phyloP scores from a whole-genome alignment of 2,329 filamentous ascomycete genomes.

The Verticillium longisporum region DNA sequence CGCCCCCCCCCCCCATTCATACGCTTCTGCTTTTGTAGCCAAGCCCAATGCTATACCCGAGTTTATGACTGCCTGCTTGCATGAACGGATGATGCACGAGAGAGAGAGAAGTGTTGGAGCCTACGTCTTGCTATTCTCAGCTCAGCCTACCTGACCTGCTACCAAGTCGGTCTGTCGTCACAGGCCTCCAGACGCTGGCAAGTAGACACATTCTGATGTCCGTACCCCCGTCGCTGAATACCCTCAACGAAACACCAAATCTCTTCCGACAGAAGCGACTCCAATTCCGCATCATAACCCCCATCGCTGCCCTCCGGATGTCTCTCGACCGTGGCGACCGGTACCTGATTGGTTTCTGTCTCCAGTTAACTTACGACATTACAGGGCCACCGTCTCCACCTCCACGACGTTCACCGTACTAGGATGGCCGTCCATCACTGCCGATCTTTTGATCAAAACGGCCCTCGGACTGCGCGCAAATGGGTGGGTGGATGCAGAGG shows the following conservation, averaged over 20 bases:
- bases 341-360: background rate
- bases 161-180: too few species aligned
- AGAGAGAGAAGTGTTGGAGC: too few species aligned
- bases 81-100: too few species aligned
- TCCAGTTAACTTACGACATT: background rate
- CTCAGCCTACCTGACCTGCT: too few species aligned
- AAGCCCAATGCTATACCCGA: background rate
- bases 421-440: slow-evolving; percentile 10
- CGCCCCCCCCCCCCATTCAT: background rate
- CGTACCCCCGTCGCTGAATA: background rate
- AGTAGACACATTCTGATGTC: too few species aligned
- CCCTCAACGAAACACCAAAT: background rate
- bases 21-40: background rate
- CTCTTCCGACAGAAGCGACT: background rate
- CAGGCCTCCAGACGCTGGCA: too few species aligned
- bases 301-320: background rate
- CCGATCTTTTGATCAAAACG: slow-evolving; percentile 6
- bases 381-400: background rate
- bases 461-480: background rate
- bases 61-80: background rate
- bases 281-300: background rate
- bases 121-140: too few species aligned
- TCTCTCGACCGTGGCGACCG: background rate
- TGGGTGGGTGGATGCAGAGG: background rate
- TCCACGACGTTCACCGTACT: slow-evolving; percentile 2